These are phyloP conservation scores for Gamsiella multidivaricata DNA, from an alignment of 192 early-diverging fungal genomes.

Conservation along the genomic window DNA sequence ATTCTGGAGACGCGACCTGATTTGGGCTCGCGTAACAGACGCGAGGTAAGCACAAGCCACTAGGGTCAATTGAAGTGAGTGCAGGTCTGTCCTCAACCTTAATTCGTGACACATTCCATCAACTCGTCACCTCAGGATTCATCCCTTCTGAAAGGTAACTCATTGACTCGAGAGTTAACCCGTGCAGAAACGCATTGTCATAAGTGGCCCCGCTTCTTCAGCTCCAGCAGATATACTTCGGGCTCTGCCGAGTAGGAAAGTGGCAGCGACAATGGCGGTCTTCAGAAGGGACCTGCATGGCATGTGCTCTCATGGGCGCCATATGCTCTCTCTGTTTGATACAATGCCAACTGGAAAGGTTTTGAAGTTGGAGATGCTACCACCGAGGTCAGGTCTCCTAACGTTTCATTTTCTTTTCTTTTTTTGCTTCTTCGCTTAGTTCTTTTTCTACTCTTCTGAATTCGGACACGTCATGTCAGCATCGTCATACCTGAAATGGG, in stretches of 20 bases:
- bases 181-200: slow-evolving; percentile 18
- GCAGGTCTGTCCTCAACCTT: too few species aligned
- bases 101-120: too few species aligned
- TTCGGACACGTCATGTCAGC: slow-evolving; percentile 5
- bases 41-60: too few species aligned
- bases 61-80: too few species aligned
- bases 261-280: slow-evolving; percentile 35
- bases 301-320: slow-evolving; percentile 39
- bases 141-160: slow-evolving; percentile 14
- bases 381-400: not conserved
- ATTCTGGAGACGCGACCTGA: too few species aligned
- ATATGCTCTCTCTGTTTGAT: slow-evolving; percentile 12
- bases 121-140: too few species aligned
- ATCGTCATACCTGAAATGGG: slow-evolving; percentile 11
- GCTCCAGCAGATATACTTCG: slow-evolving; percentile 27
- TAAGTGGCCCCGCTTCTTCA: slow-evolving; percentile 15
- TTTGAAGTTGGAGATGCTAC: not conserved
- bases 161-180: too few species aligned
- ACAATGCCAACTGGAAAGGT: not conserved
- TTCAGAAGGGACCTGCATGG: slow-evolving; percentile 18
- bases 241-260: slow-evolving; percentile 6
- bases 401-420: not conserved
- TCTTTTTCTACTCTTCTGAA: not conserved
- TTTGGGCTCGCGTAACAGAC: too few species aligned
- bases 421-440: not conserved